Evolutionary conservation across 768 basidiomycete species (phyloP).

Genomic region (Boletellus emodensis): DNA sequence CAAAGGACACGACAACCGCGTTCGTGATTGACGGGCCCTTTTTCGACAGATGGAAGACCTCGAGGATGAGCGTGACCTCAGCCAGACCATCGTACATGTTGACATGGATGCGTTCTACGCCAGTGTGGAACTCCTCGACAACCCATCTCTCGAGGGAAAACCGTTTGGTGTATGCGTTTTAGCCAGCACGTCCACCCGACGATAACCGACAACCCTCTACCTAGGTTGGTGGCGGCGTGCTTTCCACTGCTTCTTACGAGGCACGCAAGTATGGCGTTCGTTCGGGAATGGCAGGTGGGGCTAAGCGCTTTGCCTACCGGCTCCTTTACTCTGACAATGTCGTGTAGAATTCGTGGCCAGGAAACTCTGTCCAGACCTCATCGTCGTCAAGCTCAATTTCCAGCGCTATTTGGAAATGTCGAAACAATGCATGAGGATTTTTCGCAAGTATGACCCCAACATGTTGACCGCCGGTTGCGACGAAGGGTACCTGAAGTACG

Average conservation of each 20-base stretch:
- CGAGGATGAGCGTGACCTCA: slow-evolving; percentile 72
- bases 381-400: slow-evolving; percentile 58
- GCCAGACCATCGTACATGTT: slow-evolving; percentile 85
- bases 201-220: slow-evolving; percentile 16
- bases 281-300: slow-evolving; percentile 89
- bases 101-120: slow-evolving; percentile 97
- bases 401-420: slow-evolving; percentile 69
- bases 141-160: slow-evolving; percentile 63
- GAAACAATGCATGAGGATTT: slow-evolving; percentile 61
- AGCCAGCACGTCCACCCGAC: background rate
- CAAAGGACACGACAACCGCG: background rate
- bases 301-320: background rate
- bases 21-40: background rate
- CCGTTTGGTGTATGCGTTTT: slow-evolving; percentile 60
- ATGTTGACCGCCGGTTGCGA: slow-evolving; percentile 80
- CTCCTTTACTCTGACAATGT: background rate
- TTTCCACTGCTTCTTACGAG: slow-evolving; percentile 89
- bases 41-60: slow-evolving; percentile 53
- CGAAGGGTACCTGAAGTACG: slow-evolving; percentile 89
- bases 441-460: slow-evolving; percentile 68
- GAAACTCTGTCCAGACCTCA: slow-evolving; percentile 88
- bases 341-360: slow-evolving; percentile 79
- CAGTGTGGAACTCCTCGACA: slow-evolving; percentile 67
- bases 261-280: slow-evolving; percentile 88
- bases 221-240: slow-evolving; percentile 76